A percentile compares a stretch with the other conserved stretches of the same genome.
phyloP scores from a whole-genome alignment of 2,329 filamentous ascomycete species.

The Diaporthe ilicicola region DNA sequence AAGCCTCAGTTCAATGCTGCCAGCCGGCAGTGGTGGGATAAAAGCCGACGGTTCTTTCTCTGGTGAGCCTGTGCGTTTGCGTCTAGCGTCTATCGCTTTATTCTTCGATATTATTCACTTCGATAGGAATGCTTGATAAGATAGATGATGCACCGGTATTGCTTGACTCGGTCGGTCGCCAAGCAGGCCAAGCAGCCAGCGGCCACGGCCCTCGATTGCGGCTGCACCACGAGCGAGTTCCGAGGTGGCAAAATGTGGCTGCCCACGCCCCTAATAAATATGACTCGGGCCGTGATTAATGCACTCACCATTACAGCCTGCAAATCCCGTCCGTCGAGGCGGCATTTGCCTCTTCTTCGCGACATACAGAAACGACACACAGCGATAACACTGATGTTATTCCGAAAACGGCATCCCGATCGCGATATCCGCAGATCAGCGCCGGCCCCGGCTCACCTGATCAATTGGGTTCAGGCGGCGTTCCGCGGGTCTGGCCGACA shows the following conservation, averaged over 20 bases:
- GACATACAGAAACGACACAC: not conserved
- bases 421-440: conserved; percentile 5
- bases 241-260: not conserved
- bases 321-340: not conserved
- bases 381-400: not conserved
- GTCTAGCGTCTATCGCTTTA: not conserved
- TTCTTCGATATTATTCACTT: conserved; percentile 17
- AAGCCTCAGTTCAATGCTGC: too few relatives aligned
- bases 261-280: not conserved
- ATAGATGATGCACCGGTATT: conserved; percentile 16
- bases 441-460: not conserved
- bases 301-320: not conserved
- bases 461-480: not conserved
- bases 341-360: not conserved
- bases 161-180: conserved; percentile 14
- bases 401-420: conserved; percentile 5
- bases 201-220: not conserved
- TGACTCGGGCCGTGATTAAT: conserved; percentile 9
- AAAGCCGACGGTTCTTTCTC: not conserved
- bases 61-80: not conserved
- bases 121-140: conserved; percentile 2
- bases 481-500: not conserved
- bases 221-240: not conserved
- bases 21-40: not conserved
- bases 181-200: conserved; percentile 12